These are phyloP conservation scores for Elaeis guineensis DNA, from an alignment of 176 grass and related monocot species.

Conservation along the genomic window DNA sequence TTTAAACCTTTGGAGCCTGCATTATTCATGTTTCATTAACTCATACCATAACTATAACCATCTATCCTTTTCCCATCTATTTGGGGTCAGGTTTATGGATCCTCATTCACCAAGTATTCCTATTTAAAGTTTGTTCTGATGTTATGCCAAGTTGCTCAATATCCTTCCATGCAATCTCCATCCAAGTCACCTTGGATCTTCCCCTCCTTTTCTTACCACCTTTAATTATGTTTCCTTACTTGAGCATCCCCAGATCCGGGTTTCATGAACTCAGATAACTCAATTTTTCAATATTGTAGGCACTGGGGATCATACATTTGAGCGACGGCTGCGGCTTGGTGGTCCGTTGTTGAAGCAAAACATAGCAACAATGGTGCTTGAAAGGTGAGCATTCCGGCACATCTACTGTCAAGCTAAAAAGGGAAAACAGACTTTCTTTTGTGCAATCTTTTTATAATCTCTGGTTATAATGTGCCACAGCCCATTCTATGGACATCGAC, in stretches of 20 bases:
- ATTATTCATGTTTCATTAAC: no score
- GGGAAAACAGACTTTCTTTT: not conserved
- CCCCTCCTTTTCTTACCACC: no score
- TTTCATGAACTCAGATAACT: not conserved
- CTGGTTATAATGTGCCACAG: conserved; percentile 41
- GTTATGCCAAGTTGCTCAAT: no score
- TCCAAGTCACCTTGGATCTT: no score
- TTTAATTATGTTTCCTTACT: not conserved
- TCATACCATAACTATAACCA: no score
- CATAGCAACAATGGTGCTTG: conserved; percentile 98
- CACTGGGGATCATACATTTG: conserved; percentile 92
- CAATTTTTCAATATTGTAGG: conserved; percentile 38
- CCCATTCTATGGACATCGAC: conserved; percentile 83
- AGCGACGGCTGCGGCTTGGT: conserved; percentile 79
- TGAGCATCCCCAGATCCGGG: not conserved
- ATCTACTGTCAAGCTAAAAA: not conserved
- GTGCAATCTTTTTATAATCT: conserved; percentile 1
- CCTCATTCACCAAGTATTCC: no score
- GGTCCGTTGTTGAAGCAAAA: conserved; percentile 83
- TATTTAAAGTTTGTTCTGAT: no score
- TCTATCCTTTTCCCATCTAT: no score
- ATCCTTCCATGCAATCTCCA: no score
- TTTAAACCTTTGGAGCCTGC: no score
- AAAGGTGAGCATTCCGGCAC: conserved; percentile 48
- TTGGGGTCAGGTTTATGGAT: no score